These are phyloP conservation scores for Malassezia vespertilionis DNA, from an alignment of 1,284 basidiomycete species.

Conservation along the genomic window DNA sequence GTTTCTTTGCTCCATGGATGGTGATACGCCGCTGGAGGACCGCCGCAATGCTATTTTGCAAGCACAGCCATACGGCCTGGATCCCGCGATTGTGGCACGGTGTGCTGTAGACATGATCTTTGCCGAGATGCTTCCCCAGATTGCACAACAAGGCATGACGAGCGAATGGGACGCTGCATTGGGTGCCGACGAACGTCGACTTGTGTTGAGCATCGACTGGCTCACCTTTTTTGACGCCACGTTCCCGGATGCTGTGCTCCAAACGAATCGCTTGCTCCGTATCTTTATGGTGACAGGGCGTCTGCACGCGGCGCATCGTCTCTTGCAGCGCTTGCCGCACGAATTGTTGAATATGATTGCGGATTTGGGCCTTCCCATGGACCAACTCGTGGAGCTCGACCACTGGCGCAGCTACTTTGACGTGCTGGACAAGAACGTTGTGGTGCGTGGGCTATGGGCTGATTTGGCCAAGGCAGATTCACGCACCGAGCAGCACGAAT, in stretches of 20 bases:
- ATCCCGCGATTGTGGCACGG: conserved; percentile 68
- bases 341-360: conserved; percentile 25
- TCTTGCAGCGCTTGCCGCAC: conserved; percentile 32
- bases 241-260: conserved; percentile 37
- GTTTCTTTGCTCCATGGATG: conserved; percentile 64
- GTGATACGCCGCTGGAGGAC: conserved; percentile 59
- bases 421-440: conserved; percentile 28
- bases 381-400: conserved; percentile 31
- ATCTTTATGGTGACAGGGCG: conserved; percentile 33
- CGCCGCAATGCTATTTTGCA: conserved; percentile 64
- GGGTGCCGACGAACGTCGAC: conserved; percentile 46
- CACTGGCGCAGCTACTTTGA: conserved; percentile 43
- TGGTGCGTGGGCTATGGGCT: conserved; percentile 31
- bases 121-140: conserved; percentile 53
- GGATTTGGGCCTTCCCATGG: conserved; percentile 18
- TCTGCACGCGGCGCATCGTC: conserved; percentile 34
- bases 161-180: conserved; percentile 12
- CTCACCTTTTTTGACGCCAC: conserved; percentile 58
- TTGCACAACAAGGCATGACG: not conserved
- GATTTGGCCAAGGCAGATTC: conserved; percentile 13
- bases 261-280: conserved; percentile 35
- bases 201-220: conserved; percentile 87
- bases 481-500: conserved; percentile 26
- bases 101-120: conserved; percentile 61
- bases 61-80: conserved; percentile 71